Evolutionary conservation across 768 basidiomycete genomes (phyloP).

Genomic region (Lactarius tabidus): DNA sequence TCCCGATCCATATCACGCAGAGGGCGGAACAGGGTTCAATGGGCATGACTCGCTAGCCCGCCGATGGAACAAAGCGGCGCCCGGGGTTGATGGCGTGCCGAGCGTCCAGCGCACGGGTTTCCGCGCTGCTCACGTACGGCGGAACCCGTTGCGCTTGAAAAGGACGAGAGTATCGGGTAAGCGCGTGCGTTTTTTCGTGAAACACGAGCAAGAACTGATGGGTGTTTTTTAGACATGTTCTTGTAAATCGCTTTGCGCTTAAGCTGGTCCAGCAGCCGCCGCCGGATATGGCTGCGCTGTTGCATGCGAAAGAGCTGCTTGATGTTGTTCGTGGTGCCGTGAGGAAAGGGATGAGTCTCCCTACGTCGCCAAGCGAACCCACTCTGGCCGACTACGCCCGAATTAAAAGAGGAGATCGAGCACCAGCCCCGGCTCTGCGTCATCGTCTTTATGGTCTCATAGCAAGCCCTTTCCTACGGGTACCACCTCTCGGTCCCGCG

Average conservation of each 20-base stretch:
- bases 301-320: constrained; percentile 62
- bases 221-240: constrained; percentile 51
- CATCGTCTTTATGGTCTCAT: constrained; percentile 14
- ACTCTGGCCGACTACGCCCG: background rate
- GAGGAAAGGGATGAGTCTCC: constrained; percentile 28
- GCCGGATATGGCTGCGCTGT: constrained; percentile 55
- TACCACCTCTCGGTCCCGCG: constrained; percentile 24
- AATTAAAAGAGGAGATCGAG: constrained; percentile 11
- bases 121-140: constrained; percentile 73
- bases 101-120: constrained; percentile 60
- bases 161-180: constrained; percentile 83
- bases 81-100: constrained; percentile 38
- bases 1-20: constrained; percentile 64
- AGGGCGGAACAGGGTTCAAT: constrained; percentile 55
- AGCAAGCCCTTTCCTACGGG: constrained; percentile 3
- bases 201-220: constrained; percentile 7
- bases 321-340: constrained; percentile 54
- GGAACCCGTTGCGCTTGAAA: constrained; percentile 74
- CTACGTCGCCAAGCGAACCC: background rate
- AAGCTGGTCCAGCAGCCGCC: constrained; percentile 69
- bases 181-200: background rate
- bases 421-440: background rate
- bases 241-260: constrained; percentile 73
- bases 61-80: constrained; percentile 73
- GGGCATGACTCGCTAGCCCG: constrained; percentile 78